Base-by-base conservation (phyloP, 75 land plant species). In the Pinus albicaulis region DNA sequence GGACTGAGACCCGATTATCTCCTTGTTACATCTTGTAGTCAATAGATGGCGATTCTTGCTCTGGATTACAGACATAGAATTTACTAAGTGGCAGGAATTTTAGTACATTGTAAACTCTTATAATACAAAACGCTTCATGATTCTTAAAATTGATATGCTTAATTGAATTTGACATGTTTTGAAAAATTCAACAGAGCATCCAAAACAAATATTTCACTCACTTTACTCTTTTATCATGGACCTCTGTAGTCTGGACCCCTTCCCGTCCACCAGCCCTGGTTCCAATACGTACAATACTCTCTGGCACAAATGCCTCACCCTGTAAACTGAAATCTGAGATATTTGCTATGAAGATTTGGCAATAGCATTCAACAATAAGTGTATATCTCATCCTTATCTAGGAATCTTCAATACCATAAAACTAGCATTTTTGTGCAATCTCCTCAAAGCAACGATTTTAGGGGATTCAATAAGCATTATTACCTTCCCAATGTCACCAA, bases 231-330 rank as follows among this genome's bases (percentile, higher is more conserved):
- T 89, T 73, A 72, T 98, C 96, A 38, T 82, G 77, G 1, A 89
- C 92, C 79, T 91, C 82, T 19, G 87, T 52, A 1, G 88, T 86
- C 61, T 82, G 52, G 58, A 98, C 96, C 59, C 93, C 94, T 73
- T 69, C 76, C 76, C 90, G 88, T 48, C 98, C 98, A 11, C 53
- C 85, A 16, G 5, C 72, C 76, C 98, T 78, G 38, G 78, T 58
- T 4, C 98, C 99, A 72, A 93, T 59, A 19, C 86, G 91, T 56
- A 97, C 98, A 77, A 91, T 86, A 76, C 87, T 97, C 25, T 95
- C 98, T 44, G 98, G 98, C 23, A 98, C 98, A 82, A 98, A 92
- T 3, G 99, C 99, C 78, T 98, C 99, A 11, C 89, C 99, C 99
- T 98, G 80, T 73, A 61, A 80, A 62, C 11, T 61, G 38, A 75